Base-by-base conservation (phyloP, 192 early-diverging fungal species). In the Podila epicladia region DNA sequence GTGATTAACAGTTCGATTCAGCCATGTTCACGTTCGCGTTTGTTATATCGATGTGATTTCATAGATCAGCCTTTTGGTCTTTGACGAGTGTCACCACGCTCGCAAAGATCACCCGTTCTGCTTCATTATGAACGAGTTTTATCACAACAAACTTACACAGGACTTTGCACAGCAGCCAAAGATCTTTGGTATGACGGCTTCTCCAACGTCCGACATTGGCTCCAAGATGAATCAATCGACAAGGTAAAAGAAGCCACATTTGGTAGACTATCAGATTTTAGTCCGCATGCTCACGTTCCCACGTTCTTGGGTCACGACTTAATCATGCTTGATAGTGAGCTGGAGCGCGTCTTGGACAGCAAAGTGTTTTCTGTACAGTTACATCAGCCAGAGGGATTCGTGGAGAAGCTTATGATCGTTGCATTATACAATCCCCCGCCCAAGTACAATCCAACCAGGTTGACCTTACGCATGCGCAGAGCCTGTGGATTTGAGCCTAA, bases 31-130 rank as follows among this genome's bases (percentile, higher is more conserved):
- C 38, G 11, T 11, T 41, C 38, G 9, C 9, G 11, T 41, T 35
- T 35, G 33, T 3, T 41, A 12, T 9, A 12, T 41, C 12, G 38
- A 41, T 12, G 12, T 41, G 38, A 35, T 35, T 74, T 22, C 28
- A 35, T 50, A 94, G 87, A 89, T 96, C 35, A 89, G 91, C 74
- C 77, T 98, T 59, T 73, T 98, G 9, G 89, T 98, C 28, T 95
- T 98, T 86, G 97, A 98, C 78, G 97, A 98, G 75, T 95, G 94
- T 58, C 97, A 98, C 79, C 94, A 98, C 73, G 88, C 95, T 4
- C 85, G 89, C 15, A 87, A 88, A 65, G 85, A 87, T 24, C 92
- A 95, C 72, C 85, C 88, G 0, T 96, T 95, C 75, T 86, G 92
- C 51, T 82, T 93, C 19, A 91, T 97, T 28, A 96, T 98, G 93